These are phyloP conservation scores for Kickxella alabastrina DNA, from an alignment of 192 early-diverging fungal genomes.

Conservation along the genomic window DNA sequence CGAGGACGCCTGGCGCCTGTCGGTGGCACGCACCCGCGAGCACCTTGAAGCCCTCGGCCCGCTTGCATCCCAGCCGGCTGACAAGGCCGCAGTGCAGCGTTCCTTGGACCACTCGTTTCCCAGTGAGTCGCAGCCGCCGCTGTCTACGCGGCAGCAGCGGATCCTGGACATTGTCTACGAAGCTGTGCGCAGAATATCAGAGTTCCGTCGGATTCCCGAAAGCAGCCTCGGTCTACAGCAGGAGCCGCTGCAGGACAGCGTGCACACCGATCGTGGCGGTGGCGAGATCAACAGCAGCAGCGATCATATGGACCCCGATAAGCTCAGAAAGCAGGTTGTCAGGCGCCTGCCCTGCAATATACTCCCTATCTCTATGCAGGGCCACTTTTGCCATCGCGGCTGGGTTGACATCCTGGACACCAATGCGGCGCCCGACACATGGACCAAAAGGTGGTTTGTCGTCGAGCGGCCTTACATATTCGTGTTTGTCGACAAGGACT, in stretches of 20 bases:
- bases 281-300: no score
- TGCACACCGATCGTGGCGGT: no score
- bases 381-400: conserved; percentile 23
- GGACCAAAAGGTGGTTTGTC: conserved; percentile 79
- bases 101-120: not conserved
- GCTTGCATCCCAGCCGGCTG: not conserved
- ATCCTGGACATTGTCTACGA: conserved; percentile 9
- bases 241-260: conserved; percentile 17
- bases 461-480: conserved; percentile 72
- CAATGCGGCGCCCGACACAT: conserved; percentile 47
- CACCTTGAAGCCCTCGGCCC: conserved; percentile 20
- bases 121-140: not conserved
- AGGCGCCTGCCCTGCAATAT: conserved; percentile 2
- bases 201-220: conserved; percentile 13
- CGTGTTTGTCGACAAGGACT: conserved; percentile 62
- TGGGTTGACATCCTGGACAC: conserved; percentile 35
- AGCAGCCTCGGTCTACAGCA: conserved; percentile 15
- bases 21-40: conserved; percentile 20
- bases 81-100: not conserved
- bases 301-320: not conserved
- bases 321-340: no score
- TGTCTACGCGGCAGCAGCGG: conserved; percentile 13
- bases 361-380: conserved; percentile 17
- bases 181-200: conserved; percentile 10
- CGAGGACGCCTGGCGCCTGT: conserved; percentile 29